These are phyloP conservation scores for Boletus rex-veris DNA, from an alignment of 768 basidiomycete species.

Conservation along the genomic window DNA sequence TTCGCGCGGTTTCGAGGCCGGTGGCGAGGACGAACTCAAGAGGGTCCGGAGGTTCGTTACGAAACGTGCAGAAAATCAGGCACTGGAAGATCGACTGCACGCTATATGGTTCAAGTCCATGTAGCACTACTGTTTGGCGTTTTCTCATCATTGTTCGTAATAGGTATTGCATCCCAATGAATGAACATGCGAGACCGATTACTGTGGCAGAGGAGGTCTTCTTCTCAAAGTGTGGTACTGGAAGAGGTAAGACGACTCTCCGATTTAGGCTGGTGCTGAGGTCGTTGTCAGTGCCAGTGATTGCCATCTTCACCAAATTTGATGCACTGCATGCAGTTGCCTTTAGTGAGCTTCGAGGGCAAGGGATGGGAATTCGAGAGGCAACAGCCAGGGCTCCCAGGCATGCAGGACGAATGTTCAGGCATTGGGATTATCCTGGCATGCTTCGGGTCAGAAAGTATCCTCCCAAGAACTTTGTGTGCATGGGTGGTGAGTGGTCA, in stretches of 20 bases:
- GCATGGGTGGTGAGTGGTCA: background rate
- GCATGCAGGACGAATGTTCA: conserved; percentile 10
- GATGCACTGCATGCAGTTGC: conserved; percentile 29
- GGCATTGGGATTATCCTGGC: background rate
- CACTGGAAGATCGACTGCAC: conserved; percentile 31
- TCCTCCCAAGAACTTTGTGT: background rate
- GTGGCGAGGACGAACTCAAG: conserved; percentile 27
- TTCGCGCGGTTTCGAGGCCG: conserved; percentile 40
- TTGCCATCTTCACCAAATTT: conserved; percentile 39
- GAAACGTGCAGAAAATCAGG: conserved; percentile 13
- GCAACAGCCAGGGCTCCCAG: conserved; percentile 6
- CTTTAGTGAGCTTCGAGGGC: conserved; percentile 9
- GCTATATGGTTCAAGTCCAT: conserved; percentile 32
- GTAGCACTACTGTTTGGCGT: background rate
- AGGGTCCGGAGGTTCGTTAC: conserved; percentile 32
- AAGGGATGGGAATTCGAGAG: conserved; percentile 4
- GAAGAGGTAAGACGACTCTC: background rate
- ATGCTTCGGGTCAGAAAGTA: background rate
- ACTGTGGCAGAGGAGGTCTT: conserved; percentile 32
- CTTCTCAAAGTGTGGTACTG: conserved; percentile 16
- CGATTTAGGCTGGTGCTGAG: background rate
- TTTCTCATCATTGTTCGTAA: background rate
- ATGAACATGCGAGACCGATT: conserved; percentile 22
- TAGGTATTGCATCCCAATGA: conserved; percentile 40
- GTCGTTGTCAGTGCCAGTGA: conserved; percentile 33